These are phyloP conservation scores for Pseudogymnoascus sp. DNA, from an alignment of 2,329 filamentous ascomycete genomes.

Conservation along the genomic window DNA sequence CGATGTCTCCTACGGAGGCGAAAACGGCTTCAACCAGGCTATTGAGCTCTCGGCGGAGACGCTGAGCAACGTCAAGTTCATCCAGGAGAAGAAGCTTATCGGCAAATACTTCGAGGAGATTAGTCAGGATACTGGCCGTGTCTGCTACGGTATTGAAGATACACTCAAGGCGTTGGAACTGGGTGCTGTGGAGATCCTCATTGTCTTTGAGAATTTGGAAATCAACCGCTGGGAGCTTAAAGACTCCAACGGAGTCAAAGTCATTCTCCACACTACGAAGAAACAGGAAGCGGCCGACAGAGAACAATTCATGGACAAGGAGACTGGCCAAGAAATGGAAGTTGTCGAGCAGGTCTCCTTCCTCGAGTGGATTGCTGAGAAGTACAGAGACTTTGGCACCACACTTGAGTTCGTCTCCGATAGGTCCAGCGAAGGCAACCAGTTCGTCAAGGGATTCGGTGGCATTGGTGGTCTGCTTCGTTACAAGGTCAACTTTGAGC, in stretches of 20 bases:
- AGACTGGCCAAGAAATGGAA: constrained; percentile 96
- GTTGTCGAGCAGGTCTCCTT: constrained; percentile 79
- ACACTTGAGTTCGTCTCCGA: constrained; percentile 96
- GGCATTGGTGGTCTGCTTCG: constrained; percentile 94
- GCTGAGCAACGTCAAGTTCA: constrained; percentile 98
- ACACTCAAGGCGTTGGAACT: constrained; percentile 94
- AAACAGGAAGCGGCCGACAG: constrained; percentile 67
- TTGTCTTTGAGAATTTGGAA: constrained; percentile 96
- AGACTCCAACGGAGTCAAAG: constrained; percentile 61
- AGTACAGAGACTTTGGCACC: constrained; percentile 96
- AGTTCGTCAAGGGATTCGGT: constrained; percentile 99
- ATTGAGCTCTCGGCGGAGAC: constrained; percentile 95
- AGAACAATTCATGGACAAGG: constrained; percentile 86
- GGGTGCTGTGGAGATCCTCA: constrained; percentile 87
- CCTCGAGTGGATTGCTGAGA: constrained; percentile 98
- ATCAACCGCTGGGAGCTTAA: constrained; percentile 88
- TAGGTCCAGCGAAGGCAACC: constrained; percentile 94
- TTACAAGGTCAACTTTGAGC: constrained; percentile 99
- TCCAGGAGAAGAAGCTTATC: constrained; percentile 99
- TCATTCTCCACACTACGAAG: constrained; percentile 83
- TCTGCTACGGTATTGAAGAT: constrained; percentile 97
- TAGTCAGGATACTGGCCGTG: constrained; percentile 89
- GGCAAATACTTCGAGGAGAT: constrained; percentile 99
- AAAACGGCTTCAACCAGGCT: constrained; percentile 99
- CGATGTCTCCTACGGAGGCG: constrained; percentile 96